Evolutionary conservation across 73 alveolate species (phyloP).

Genomic region (Strombidium stylifer): DNA sequence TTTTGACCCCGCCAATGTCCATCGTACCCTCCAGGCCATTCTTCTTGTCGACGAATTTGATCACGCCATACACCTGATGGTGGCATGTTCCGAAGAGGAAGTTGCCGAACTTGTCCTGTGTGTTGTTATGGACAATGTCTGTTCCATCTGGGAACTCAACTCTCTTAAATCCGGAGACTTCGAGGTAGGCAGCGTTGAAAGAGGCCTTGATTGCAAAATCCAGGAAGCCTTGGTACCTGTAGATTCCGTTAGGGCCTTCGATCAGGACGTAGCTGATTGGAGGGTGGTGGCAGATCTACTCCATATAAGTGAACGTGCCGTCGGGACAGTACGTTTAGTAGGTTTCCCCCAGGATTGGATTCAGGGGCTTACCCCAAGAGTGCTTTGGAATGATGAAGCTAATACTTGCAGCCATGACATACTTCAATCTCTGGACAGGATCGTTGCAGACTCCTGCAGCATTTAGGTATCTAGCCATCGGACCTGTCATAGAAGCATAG

Average conservation of each 20-base stretch:
- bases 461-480: conserved; percentile 60
- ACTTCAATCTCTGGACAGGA: conserved; percentile 77
- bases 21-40: conserved; percentile 47
- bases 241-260: conserved; percentile 74
- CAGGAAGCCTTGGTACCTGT: conserved; percentile 53
- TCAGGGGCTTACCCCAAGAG: conserved; percentile 72
- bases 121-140: conserved; percentile 43
- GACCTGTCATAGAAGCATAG: conserved; percentile 37
- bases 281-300: conserved; percentile 49
- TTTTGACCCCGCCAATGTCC: conserved; percentile 65
- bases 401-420: conserved; percentile 54
- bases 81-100: conserved; percentile 75
- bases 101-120: conserved; percentile 70
- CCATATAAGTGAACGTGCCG: conserved; percentile 29
- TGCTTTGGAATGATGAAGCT: conserved; percentile 58
- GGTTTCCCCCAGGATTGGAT: conserved; percentile 53
- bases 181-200: conserved; percentile 69
- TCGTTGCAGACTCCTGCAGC: conserved; percentile 74
- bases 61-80: conserved; percentile 60
- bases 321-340: conserved; percentile 32
- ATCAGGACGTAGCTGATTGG: conserved; percentile 62
- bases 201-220: conserved; percentile 80
- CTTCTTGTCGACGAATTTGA: conserved; percentile 60
- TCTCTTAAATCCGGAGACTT: conserved; percentile 59
- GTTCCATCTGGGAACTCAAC: conserved; percentile 77